Base-by-base conservation (phyloP, 2,329 filamentous ascomycete genomes). In the Alternaria consortialis region DNA sequence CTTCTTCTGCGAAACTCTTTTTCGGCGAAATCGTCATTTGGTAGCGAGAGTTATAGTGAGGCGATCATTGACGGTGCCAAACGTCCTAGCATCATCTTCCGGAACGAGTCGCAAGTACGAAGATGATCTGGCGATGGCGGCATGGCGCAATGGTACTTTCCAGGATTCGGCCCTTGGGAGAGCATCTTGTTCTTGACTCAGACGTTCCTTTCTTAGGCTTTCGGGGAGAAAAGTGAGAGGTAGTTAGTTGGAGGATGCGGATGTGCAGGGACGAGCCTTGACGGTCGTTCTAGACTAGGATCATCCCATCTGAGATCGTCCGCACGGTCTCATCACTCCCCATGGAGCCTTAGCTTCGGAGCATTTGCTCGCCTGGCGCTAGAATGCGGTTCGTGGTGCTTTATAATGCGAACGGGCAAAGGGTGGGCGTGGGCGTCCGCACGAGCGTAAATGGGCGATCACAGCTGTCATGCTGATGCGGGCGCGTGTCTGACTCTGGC, bases 391-490 rank as follows among this genome's bases (percentile, higher is more conserved):
- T 61, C 54, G 42, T 57, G 20, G 40, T 57, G 48, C 48, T 47
- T 25, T 39, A 25, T 36, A 48, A 56, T 61, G 58, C 54, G 58
- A 60, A 60, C 58, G 53, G 58, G 56, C 58, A 51, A 52, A 60
- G 46, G 46, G 58, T 56, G 43, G 58, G 53, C 58, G 17, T 56
- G 57, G 39, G 57, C 57, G 57, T 51, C 51, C 37, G 58, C 37
- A 48, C 47, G 53, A 48, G 37, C 39, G 23, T 46, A 47, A 53
- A 57, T 44, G 47, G 67, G 63, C 68, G 66, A 68, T 69, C 65
- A 70, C 65, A 66, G 68, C 63, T 66, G 65, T 71, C 56, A 68
- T 62, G 36, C 47, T 37, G 42, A 46, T 51, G 12, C 32, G 46
- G 58, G 44, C 42, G 40, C 36, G 40, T 36, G 50, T 31, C 32